Base-by-base conservation (phyloP, 1,139 yeast genomes). In the Ogataea hybrid region DNA sequence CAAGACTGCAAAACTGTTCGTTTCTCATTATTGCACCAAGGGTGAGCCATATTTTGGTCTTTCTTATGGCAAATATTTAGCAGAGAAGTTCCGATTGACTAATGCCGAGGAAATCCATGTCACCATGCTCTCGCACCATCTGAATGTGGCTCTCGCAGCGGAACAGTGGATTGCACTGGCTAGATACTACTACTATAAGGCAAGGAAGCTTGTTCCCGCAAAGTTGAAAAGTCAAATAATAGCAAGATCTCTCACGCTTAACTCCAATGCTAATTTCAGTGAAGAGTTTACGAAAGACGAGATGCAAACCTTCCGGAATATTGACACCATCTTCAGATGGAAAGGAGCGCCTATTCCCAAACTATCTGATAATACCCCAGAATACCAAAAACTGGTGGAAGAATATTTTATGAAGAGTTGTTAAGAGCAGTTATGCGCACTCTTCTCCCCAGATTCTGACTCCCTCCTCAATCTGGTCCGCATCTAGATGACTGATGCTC, bases 361-460 rank as follows among this genome's bases (percentile, higher is more conserved):
- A 2, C 2, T 20, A 6, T 20, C 21, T 6, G 21, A 20, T 6
- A 20, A 20, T 20, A 20, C 21, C 21, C 21, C 9, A 20, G 21
- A 20, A 6, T 20, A 20, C 9, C 21, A 20, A 20, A 6, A 8
- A 20, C 21, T 20, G 21, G 21, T 20, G 7, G 21, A 20, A 20
- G 21, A 20, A 20, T 20, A 20, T 20, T 20, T 20, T 7, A 20
- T 7, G 4, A 20, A 20, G 21, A 20, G 9, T 20, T 6, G 7
- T 20, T 20, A 20, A 20, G 8, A 20, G 21, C 21, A 20, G 11
- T 25, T 25, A 8, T 31, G 58, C 52, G 48, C 84, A 70, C 0
- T 77, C 72, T 6, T 68, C 60, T 0, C 89, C 94, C 87, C 89
- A 84, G n/a, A 67, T 64, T 43, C 66, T 54, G 15, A 87, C 67